Evolutionary conservation across 202 grass and related monocot genomes (phyloP).

Genomic region (Elaeis oleifera): DNA sequence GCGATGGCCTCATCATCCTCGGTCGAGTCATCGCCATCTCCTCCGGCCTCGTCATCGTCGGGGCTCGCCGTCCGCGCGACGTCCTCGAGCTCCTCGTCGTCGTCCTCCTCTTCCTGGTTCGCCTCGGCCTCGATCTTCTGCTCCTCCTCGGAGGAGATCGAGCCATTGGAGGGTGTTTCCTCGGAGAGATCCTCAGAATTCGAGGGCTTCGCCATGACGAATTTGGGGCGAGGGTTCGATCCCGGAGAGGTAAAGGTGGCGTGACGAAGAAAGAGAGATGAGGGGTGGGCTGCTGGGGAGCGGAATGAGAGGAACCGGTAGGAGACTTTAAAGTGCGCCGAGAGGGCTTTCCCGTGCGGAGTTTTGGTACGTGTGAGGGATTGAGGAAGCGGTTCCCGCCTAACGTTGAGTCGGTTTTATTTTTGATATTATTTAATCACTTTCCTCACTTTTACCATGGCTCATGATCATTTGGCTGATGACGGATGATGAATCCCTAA

Average conservation of each 20-base stretch:
- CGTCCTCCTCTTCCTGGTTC: conserved; percentile 9
- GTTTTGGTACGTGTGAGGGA: too few relatives aligned
- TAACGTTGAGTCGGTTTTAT: too few relatives aligned
- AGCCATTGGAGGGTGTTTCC: conserved; percentile 11
- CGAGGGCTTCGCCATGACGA: conserved; percentile 11
- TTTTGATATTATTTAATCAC: too few relatives aligned
- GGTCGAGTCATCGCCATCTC: neutral
- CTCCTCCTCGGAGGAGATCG: conserved; percentile 16
- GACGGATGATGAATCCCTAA: too few relatives aligned
- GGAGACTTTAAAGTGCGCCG: too few relatives aligned
- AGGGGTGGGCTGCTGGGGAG: too few relatives aligned
- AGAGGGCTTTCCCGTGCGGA: too few relatives aligned
- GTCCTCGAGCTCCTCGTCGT: conserved; percentile 17
- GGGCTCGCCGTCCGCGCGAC: conserved; percentile 7
- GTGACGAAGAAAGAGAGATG: too few relatives aligned
- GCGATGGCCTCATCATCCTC: neutral
- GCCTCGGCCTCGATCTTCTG: neutral
- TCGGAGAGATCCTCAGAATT: conserved; percentile 8
- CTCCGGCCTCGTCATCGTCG: conserved; percentile 3
- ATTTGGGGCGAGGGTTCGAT: neutral
- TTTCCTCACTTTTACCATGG: too few relatives aligned
- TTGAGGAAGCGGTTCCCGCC: too few relatives aligned
- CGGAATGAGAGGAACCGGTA: too few relatives aligned
- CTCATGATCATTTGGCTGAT: too few relatives aligned
- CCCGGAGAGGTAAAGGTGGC: neutral